Percentiles rank a stretch among this genome's conserved stretches.
Conservation (phyloP, 805 yeast genomes). For the Starmerella powellii region DNA sequence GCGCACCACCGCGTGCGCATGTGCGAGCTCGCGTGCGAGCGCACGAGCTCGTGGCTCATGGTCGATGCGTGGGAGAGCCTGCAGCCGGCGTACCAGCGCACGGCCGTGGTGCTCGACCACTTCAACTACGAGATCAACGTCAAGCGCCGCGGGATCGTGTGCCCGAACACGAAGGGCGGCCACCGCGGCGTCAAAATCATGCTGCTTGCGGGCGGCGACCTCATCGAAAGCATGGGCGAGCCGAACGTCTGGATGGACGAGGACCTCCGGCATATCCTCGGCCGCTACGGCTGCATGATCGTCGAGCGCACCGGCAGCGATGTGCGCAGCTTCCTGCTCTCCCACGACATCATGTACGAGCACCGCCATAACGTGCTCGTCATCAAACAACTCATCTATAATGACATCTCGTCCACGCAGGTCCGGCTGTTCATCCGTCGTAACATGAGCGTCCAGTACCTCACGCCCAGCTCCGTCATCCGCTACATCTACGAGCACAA, state of each 20-base stretch:
- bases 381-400: conserved; percentile 89
- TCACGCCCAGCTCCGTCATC: conserved; percentile 86
- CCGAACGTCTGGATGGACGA: conserved; percentile 98
- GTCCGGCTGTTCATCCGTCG: conserved; percentile 84
- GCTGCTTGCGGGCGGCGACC: conserved; percentile 95
- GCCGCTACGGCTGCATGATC: conserved; percentile 89
- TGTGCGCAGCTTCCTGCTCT: conserved; percentile 78
- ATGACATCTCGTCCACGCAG: conserved; percentile 90
- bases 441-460: conserved; percentile 92
- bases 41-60: conserved; percentile 96
- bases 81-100: conserved; percentile 81
- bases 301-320: conserved; percentile 96
- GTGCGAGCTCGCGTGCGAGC: conserved; percentile 96
- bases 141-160: conserved; percentile 71
- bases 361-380: conserved; percentile 85
- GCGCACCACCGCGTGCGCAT: conserved; percentile 84
- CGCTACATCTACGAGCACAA: conserved; percentile 89
- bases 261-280: conserved; percentile 88
- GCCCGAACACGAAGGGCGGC: conserved; percentile 29
- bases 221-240: conserved; percentile 98
- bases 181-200: conserved; percentile 79
- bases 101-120: conserved; percentile 91
- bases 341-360: conserved; percentile 96
- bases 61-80: conserved; percentile 98
- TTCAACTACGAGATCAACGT: conserved; percentile 91